Base-by-base conservation (phyloP, 495 filamentous ascomycete genomes). In the Filosporella fistucella region DNA sequence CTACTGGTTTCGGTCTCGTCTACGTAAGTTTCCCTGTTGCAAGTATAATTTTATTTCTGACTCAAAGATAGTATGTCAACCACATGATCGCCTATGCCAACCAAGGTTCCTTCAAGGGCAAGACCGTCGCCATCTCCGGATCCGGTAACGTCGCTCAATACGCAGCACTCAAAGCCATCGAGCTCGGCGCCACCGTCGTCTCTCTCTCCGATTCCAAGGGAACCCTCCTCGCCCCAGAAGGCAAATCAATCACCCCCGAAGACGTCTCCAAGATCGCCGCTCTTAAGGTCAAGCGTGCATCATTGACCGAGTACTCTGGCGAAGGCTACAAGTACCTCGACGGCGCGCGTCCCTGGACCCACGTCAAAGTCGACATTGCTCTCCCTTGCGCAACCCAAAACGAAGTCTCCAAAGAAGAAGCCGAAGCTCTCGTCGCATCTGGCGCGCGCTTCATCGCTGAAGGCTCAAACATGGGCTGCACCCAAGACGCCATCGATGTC, bases 71-170 rank as follows among this genome's bases (percentile, higher is more conserved):
- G 57, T 97, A 96, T 65, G 88, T 95, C 66, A 74, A 86, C 55
- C 91, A 96, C 77, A 98, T 98, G 93, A 88, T 97, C 67, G 72
- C 80, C 59, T 82, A 95, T 67, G 88, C 85, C 56, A 89, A 89
- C 68, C 81, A 86, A 64, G 88, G 94, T 64, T 79, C 77, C 58
- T 94, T 95, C 78, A 69, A 76, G 42, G 93, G 90, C 65, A 97
- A 97, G 77, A 85, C 83, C 35, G 93, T 98, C 47, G 89, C 91
- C 63, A 85, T 98, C 72, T 96, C 93, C 34, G 93, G 93, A 45
- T 97, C 93, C 52, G 93, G 93, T 48, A 98, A 98, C 73, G 93
- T 98, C 41, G 93, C 93, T 40, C 93, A 98, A 75, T 97, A 91
- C 76, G 90, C 93, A 16, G 93, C 93, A 8, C 84, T 98, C 51